Conservation (phyloP, 1,284 basidiomycete species). For the Microbotryomycetes sp. region DNA sequence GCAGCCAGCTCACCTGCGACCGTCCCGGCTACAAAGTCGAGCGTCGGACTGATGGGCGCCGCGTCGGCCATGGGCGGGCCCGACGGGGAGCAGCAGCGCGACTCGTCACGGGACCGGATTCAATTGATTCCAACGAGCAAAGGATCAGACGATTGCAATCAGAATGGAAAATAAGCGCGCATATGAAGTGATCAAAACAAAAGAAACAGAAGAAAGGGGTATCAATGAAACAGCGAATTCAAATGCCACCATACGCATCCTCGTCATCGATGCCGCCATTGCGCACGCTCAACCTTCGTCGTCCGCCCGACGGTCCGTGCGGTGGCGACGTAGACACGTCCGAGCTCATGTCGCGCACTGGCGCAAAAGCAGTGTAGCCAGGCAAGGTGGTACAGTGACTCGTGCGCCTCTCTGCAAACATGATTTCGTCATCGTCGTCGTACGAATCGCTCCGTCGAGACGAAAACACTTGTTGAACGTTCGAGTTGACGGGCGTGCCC, state of each 20-base stretch:
- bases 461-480: constrained; percentile 32
- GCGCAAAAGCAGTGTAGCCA: constrained; percentile 3
- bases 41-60: constrained; percentile 45
- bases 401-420: neutral
- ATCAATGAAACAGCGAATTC: neutral
- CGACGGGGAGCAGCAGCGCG: too few species aligned
- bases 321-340: neutral
- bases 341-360: neutral
- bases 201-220: neutral
- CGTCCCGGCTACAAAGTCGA: constrained; percentile 68
- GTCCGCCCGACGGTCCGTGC: neutral
- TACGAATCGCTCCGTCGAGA: neutral
- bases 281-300: constrained; percentile 16
- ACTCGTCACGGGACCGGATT: too few species aligned
- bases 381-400: constrained; percentile 4
- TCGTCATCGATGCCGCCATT: constrained; percentile 11
- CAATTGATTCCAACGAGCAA: too few species aligned
- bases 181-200: neutral
- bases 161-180: too few species aligned
- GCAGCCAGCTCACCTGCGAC: constrained; percentile 50
- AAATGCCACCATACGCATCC: neutral
- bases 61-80: too few species aligned
- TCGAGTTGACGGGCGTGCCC: constrained; percentile 31
- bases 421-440: neutral
- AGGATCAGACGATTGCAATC: too few species aligned